Base-by-base conservation (phyloP, 2,329 filamentous ascomycete species). In the Metarhizium sp. region DNA sequence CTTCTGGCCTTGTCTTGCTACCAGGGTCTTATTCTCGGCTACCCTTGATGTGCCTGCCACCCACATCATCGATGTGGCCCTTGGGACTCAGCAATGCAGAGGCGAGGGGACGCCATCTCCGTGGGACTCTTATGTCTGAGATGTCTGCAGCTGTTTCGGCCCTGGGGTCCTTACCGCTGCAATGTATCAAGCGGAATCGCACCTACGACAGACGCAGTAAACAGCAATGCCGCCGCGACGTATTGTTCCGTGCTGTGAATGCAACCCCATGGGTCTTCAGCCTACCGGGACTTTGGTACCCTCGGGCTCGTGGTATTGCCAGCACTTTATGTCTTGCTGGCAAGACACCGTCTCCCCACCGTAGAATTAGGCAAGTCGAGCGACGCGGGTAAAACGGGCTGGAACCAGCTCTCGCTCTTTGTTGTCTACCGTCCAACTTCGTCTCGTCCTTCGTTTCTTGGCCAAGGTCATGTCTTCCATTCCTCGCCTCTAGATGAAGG, bases 401-500 rank as follows among this genome's bases (percentile, higher is more conserved):
- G 48, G 18, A 38, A 36, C 52, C 47, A 18, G 18, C 52, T 36
- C 30, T 48, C 51, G 30, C 34, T 40, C 45, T 32, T 20, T 48
- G 36, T 18, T 30, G 48, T 36, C 40, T 40, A 42, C 46, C 40
- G 14, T 43, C 29, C 14, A 47, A 45, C 29, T 54, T 45, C 40
- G 48, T 20, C 40, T 46, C 25, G 16, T 57, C 30, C 38, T 25
- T 57, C 51, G 46, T 57, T 53, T 55, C 25, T 32, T 45, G 42
- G 42, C n/a, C 34, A n/a, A 10, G 38, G 40, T 53, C 51, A 36
- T 55, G 56, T 50, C 57, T 50, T 63, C 69, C 63, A 63, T 64
- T 64, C 69, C 63, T 63, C 61, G 63, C 62, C 65, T 71, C 61
- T 61, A 58, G 62, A 62, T 63, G 64, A 61, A 57, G 62, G 64